Conservation (phyloP, 108 stramenopile species). For the Schizochytrium sp. region DNA sequence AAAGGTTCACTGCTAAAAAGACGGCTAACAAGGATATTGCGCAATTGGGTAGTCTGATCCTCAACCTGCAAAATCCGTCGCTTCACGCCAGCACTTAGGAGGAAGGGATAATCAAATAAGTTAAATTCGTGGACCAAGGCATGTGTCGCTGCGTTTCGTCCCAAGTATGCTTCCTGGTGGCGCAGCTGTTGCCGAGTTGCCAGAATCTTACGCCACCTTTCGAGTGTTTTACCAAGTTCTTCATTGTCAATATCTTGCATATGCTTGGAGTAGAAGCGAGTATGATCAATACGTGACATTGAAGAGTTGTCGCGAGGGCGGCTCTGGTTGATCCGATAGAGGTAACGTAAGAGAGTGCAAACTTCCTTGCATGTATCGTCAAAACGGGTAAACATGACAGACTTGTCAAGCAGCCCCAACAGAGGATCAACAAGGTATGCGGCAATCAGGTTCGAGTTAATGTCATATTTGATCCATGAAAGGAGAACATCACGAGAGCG, state of each 20-base stretch:
- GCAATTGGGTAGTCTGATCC: constrained; percentile 21
- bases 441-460: neutral
- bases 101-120: constrained; percentile 59
- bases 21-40: constrained; percentile 36
- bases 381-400: neutral
- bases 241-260: neutral
- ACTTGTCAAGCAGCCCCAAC: neutral
- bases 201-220: neutral
- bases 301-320: neutral
- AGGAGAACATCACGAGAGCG: constrained; percentile 32
- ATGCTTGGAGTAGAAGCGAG: neutral
- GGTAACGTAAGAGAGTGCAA: neutral
- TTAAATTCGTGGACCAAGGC: neutral
- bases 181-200: neutral
- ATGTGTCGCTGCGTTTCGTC: neutral
- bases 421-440: constrained; percentile 29
- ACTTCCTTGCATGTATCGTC: constrained; percentile 2
- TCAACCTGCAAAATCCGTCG: constrained; percentile 55
- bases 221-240: neutral
- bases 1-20: constrained; percentile 65
- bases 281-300: neutral
- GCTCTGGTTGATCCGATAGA: constrained; percentile 47
- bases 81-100: constrained; percentile 50
- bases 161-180: neutral
- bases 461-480: constrained; percentile 52